Conservation (phyloP, 306 rosid species). For the Trifolium pratense region DNA sequence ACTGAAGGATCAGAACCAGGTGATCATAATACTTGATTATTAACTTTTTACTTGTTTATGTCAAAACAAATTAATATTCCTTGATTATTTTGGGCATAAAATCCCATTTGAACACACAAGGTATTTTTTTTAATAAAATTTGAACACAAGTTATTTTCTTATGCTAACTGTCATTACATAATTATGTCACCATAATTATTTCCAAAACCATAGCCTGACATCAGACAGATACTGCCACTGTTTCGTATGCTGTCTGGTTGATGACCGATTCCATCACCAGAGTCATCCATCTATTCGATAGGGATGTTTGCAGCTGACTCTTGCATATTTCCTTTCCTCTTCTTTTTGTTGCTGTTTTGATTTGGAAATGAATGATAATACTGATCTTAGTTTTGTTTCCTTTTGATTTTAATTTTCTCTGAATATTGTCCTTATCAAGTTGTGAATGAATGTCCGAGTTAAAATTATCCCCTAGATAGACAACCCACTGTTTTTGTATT, state of each 20-base stretch:
- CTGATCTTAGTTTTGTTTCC: not conserved
- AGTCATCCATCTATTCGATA: not conserved
- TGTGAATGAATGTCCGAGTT: not conserved
- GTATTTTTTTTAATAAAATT: too few species aligned
- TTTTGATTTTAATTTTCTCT: too few species aligned
- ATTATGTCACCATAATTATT: not conserved
- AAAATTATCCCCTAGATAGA: not conserved
- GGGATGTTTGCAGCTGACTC: not conserved
- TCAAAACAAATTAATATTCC: constrained; percentile 15
- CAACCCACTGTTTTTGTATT: not conserved
- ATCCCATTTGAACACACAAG: not conserved
- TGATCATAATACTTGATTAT: constrained; percentile 41
- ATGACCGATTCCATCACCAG: not conserved
- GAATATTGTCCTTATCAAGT: not conserved
- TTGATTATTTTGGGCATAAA: constrained; percentile 20
- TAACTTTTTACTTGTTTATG: constrained; percentile 1
- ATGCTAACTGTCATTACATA: not conserved
- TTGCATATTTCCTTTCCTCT: not conserved
- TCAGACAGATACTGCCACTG: not conserved
- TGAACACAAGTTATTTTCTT: not conserved
- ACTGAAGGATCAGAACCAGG: constrained; percentile 76
- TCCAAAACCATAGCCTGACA: not conserved
- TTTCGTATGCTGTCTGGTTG: not conserved
- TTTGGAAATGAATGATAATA: constrained; percentile 12
- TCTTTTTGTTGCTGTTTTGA: not conserved